Conservation (phyloP, 345 rosid genomes). For the Barbarea vulgaris region DNA sequence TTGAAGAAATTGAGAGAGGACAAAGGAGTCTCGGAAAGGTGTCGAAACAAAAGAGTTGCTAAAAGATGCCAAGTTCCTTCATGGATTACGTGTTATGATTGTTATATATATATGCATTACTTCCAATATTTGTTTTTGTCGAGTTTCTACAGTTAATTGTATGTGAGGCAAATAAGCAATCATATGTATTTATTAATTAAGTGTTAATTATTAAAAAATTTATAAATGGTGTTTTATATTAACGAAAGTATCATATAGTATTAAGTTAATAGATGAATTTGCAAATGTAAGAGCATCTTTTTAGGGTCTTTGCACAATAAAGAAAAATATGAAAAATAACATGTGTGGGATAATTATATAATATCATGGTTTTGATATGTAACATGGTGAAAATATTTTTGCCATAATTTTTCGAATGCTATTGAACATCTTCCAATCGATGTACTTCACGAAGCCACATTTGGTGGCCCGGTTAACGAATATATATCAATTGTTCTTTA, state of each 20-base stretch:
- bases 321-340: neutral
- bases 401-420: neutral
- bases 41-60: neutral
- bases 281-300: neutral
- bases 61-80: neutral
- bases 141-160: neutral
- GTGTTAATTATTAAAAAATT: neutral
- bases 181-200: neutral
- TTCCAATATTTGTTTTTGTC: neutral
- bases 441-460: neutral
- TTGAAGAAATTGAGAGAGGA: neutral
- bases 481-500: neutral
- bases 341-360: neutral
- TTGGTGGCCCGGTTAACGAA: neutral
- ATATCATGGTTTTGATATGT: neutral
- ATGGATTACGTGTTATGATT: neutral
- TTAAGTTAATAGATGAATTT: neutral
- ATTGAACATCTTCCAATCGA: too few species aligned
- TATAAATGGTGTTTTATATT: neutral
- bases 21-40: neutral
- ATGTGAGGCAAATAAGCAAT: neutral
- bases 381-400: neutral
- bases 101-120: neutral
- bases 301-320: neutral
- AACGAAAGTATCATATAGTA: too few species aligned